Conservation (phyloP, 2,329 filamentous ascomycete species). For the Ilyonectria robusta region DNA sequence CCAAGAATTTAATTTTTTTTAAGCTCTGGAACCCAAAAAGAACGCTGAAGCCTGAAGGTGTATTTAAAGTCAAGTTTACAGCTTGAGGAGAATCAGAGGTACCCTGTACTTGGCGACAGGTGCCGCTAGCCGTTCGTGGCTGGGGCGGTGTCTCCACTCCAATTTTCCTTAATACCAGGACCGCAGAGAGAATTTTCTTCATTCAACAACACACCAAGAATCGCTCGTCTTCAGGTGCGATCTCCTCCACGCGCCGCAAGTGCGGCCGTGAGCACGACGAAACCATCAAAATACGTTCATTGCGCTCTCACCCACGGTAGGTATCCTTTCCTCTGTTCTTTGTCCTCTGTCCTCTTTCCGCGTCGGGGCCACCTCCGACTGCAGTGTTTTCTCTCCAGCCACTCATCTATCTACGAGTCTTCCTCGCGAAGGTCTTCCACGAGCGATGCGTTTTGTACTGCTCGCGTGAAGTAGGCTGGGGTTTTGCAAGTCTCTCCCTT, state of each 20-base stretch:
- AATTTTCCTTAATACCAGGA: neutral
- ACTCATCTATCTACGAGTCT: constrained; percentile 54
- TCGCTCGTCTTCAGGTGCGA: neutral
- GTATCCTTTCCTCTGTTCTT: constrained; percentile 11
- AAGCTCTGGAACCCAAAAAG: too few species aligned
- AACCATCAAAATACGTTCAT: neutral
- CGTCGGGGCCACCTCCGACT: neutral
- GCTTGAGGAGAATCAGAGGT: neutral
- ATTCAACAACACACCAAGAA: neutral
- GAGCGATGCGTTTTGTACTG: constrained; percentile 54
- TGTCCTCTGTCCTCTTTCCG: neutral
- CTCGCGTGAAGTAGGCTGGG: constrained; percentile 55
- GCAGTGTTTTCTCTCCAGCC: constrained; percentile 51
- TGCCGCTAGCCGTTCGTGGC: neutral
- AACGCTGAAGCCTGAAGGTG: too few species aligned
- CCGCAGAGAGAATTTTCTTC: constrained; percentile 20
- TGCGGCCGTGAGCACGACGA: constrained; percentile 1
- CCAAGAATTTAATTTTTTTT: too few species aligned
- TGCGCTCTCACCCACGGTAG: constrained; percentile 12
- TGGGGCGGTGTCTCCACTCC: constrained; percentile 6
- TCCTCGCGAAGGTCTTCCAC: constrained; percentile 53
- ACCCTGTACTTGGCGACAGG: neutral
- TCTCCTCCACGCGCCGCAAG: neutral
- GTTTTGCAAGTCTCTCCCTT: constrained; percentile 27
- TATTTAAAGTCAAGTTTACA: too few species aligned